Percentiles rank a stretch among this genome's conserved stretches.
These are phyloP conservation scores for Penicillium sp. DNA, from an alignment of 2,329 filamentous ascomycete species.

Conservation along the genomic window DNA sequence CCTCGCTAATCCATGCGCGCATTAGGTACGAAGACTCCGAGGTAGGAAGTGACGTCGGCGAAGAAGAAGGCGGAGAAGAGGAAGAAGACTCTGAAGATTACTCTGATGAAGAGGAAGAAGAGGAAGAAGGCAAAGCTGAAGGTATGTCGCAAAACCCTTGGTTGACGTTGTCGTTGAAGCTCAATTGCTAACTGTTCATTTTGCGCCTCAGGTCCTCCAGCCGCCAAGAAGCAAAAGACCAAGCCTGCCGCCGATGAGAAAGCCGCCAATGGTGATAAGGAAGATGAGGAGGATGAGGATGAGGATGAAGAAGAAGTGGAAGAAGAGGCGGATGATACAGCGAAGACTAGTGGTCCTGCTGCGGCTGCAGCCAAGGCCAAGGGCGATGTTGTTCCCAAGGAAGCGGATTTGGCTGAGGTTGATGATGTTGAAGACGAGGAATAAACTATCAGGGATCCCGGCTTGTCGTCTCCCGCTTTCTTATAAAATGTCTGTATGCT, in stretches of 20 bases:
- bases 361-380: slow-evolving; percentile 35
- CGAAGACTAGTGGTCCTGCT: slow-evolving; percentile 35
- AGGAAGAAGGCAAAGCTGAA: slow-evolving; percentile 21
- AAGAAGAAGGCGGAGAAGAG: slow-evolving; percentile 29
- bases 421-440: slow-evolving; percentile 28
- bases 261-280: slow-evolving; percentile 25
- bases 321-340: slow-evolving; percentile 31
- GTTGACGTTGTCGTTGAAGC: background rate
- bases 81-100: slow-evolving; percentile 29
- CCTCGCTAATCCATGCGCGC: background rate
- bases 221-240: slow-evolving; percentile 36
- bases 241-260: slow-evolving; percentile 19
- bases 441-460: background rate
- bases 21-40: slow-evolving; percentile 40
- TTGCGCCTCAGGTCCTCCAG: slow-evolving; percentile 22
- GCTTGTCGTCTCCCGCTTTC: background rate
- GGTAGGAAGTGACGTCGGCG: slow-evolving; percentile 33
- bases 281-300: slow-evolving; percentile 19
- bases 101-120: slow-evolving; percentile 27
- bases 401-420: slow-evolving; percentile 31
- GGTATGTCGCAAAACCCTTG: slow-evolving; percentile 11
- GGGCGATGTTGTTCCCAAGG: slow-evolving; percentile 30
- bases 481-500: background rate
- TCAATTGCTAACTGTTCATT: slow-evolving; percentile 1
- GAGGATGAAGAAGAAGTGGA: slow-evolving; percentile 21